These are phyloP conservation scores for Brasilioporus rufonigricans DNA, from an alignment of 768 basidiomycete species.

Conservation along the genomic window DNA sequence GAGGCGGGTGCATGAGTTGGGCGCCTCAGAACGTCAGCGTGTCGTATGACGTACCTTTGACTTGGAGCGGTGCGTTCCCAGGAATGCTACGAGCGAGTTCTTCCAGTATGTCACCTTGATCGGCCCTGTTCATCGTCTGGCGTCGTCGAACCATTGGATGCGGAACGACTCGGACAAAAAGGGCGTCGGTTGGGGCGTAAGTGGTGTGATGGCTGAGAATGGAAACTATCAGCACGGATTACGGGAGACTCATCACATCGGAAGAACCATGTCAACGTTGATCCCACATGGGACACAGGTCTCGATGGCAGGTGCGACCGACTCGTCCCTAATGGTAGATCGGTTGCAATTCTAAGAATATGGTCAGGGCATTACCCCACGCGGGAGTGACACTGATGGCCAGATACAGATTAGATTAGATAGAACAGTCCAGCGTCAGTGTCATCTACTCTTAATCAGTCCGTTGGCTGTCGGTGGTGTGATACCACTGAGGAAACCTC, in stretches of 20 bases:
- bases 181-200: too few species aligned
- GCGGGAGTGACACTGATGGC: background rate
- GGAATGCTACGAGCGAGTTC: background rate
- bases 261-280: too few species aligned
- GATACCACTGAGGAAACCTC: constrained; percentile 40
- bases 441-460: constrained; percentile 13
- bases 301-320: too few species aligned
- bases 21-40: background rate
- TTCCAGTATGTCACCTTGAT: background rate
- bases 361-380: background rate
- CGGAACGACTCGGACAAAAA: too few species aligned
- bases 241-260: too few species aligned
- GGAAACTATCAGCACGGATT: too few species aligned
- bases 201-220: too few species aligned
- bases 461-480: constrained; percentile 17
- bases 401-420: constrained; percentile 12
- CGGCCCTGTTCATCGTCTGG: background rate
- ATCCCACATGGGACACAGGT: too few species aligned
- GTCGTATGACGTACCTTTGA: constrained; percentile 20
- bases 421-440: background rate
- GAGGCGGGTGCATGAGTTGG: too few species aligned
- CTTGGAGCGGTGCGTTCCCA: constrained; percentile 20
- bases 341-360: constrained; percentile 1
- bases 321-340: too few species aligned
- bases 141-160: too few species aligned